Base-by-base conservation (phyloP, 2,329 filamentous ascomycete genomes). In the Phaeoacremonium minimum region DNA sequence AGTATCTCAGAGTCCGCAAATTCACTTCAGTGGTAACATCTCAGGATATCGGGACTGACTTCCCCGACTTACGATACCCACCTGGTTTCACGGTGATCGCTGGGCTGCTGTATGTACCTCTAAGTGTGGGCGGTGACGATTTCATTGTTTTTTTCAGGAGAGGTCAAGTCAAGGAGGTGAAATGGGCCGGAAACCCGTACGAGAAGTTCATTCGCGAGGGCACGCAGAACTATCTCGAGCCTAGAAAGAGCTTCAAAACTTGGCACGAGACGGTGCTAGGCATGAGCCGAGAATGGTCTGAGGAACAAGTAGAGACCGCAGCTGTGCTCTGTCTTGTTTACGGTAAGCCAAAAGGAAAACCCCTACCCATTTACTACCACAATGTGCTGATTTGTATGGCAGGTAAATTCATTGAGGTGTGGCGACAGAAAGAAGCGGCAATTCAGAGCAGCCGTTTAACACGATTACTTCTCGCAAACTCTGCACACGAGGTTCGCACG, bases 71-170 rank as follows among this genome's bases (percentile, higher is more conserved):
- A 4, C 71, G 74, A 15, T 95, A 95, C 48, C 67, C 77, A 0
- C 88, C 87, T 1, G 88, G 89, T 0, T 93, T 95, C 51, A 73
- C 80, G 40, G 65, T 81, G 15, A 77, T 95, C 39, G 85, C 87
- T 0, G 89, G 89, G 0, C 60, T 95, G 32, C 64, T 95, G 0
- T 81, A 94, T 36, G 87, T 95, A 0, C 89, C 89, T 0, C 64
- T 95, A 3, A 90, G 85, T 13, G 69, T 77, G 1, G 77, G 78
- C 2, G 89, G 89, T 1, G 70, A 69, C 18, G 89, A 95, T 49
- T 95, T 95, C 49, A 95, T 95, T 30, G 85, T 89, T 0, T 94
- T 95, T 54, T 94, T 95, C 63, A 77, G 89, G n/a, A 83, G 74
- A 46, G 81, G 83, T 0, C 86, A 90, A 49, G 56, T 79, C 18